Percentiles rank a stretch among this genome's conserved stretches.
Evolutionary conservation across 1,139 yeast species (phyloP).

Genomic region (Hansenula sp.): DNA sequence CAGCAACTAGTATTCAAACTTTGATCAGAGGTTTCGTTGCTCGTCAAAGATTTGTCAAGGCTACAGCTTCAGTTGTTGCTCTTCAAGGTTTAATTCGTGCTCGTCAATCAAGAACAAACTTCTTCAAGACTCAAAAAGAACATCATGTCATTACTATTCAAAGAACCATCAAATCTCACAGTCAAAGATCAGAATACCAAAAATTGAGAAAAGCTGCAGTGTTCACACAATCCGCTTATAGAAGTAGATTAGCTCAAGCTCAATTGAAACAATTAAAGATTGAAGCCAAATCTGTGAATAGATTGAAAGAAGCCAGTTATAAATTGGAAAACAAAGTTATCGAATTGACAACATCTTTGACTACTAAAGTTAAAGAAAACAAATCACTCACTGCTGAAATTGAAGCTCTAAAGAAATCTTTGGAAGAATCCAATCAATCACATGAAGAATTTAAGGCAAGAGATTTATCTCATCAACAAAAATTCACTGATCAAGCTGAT

Average conservation of each 20-base stretch:
- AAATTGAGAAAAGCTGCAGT: slow-evolving; percentile 46
- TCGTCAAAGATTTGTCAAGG: slow-evolving; percentile 40
- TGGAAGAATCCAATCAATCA: slow-evolving; percentile 54
- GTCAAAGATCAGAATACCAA: slow-evolving; percentile 15
- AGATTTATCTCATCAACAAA: slow-evolving; percentile 49
- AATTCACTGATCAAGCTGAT: slow-evolving; percentile 38
- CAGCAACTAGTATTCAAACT: slow-evolving; percentile 75
- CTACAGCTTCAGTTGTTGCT: slow-evolving; percentile 46
- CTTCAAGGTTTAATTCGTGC: slow-evolving; percentile 75
- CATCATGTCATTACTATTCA: slow-evolving; percentile 71
- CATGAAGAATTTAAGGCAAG: slow-evolving; percentile 53
- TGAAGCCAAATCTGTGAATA: slow-evolving; percentile 90
- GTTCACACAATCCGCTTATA: slow-evolving; percentile 69
- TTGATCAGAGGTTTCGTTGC: slow-evolving; percentile 60
- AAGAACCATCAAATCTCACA: slow-evolving; percentile 28
- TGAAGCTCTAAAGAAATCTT: slow-evolving; percentile 47
- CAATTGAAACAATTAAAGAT: slow-evolving; percentile 61
- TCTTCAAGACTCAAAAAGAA: slow-evolving; percentile 44
- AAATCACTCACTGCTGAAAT: slow-evolving; percentile 65
- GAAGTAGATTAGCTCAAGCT: slow-evolving; percentile 70
- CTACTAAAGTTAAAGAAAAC: slow-evolving; percentile 76
- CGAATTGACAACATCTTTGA: slow-evolving; percentile 81
- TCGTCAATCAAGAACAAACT: slow-evolving; percentile 46
- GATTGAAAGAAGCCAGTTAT: slow-evolving; percentile 86
- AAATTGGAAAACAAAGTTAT: slow-evolving; percentile 93